Percentiles rank a stretch among this genome's conserved stretches.
Evolutionary conservation across 2,329 filamentous ascomycete species (phyloP).

Genomic region (Grosmannia huntii): DNA sequence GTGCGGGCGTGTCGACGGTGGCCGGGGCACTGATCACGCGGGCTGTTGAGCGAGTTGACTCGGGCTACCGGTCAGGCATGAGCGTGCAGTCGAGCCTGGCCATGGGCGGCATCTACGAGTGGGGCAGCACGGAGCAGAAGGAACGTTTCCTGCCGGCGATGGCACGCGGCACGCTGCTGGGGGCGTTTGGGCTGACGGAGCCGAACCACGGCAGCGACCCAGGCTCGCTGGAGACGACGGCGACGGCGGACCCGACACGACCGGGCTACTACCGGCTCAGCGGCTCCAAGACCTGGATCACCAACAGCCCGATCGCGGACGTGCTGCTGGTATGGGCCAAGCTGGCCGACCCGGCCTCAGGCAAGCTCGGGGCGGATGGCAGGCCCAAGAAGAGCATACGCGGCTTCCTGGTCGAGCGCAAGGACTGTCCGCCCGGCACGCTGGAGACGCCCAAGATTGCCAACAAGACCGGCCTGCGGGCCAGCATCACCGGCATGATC

Average conservation of each 20-base stretch:
- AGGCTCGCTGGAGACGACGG: slow-evolving; percentile 71
- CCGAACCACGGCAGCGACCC: slow-evolving; percentile 83
- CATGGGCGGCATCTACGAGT: slow-evolving; percentile 79
- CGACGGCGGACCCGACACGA: slow-evolving; percentile 64
- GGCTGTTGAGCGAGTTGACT: slow-evolving; percentile 77
- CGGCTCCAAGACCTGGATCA: slow-evolving; percentile 83
- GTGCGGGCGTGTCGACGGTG: slow-evolving; percentile 70
- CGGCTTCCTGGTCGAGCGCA: slow-evolving; percentile 80
- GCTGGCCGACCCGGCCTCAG: slow-evolving; percentile 74
- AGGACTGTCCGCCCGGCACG: slow-evolving; percentile 73
- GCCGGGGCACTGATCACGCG: slow-evolving; percentile 73
- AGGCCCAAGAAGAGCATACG: slow-evolving; percentile 40
- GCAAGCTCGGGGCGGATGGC: slow-evolving; percentile 2
- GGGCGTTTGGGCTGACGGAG: slow-evolving; percentile 76
- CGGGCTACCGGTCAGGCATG: slow-evolving; percentile 77
- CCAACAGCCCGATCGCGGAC: slow-evolving; percentile 76
- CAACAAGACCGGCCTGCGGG: slow-evolving; percentile 87
- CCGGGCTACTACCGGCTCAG: slow-evolving; percentile 63
- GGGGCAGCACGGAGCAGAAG: slow-evolving; percentile 68
- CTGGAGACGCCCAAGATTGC: slow-evolving; percentile 86
- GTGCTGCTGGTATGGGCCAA: slow-evolving; percentile 85
- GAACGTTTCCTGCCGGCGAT: slow-evolving; percentile 64
- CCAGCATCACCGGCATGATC: slow-evolving; percentile 96
- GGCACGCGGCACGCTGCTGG: slow-evolving; percentile 63
- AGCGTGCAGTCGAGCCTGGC: slow-evolving; percentile 75